Evolutionary conservation across 345 rosid species (phyloP).

Genomic region (Dimocarpus longan): DNA sequence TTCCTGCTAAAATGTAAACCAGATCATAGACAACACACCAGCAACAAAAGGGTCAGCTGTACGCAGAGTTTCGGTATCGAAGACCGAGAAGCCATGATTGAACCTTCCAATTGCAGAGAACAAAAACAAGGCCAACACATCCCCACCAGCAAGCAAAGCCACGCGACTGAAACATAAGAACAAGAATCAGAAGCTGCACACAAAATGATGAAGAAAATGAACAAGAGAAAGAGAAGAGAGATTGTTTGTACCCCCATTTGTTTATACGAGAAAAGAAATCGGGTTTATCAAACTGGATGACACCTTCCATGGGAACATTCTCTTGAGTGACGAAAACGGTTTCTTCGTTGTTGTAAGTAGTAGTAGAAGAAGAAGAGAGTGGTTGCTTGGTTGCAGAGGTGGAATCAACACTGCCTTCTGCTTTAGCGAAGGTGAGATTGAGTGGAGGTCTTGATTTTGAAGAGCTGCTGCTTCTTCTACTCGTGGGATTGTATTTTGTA

Average conservation of each 20-base stretch:
- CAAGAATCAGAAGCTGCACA: neutral
- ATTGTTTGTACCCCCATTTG: conserved; percentile 69
- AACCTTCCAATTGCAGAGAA: conserved; percentile 91
- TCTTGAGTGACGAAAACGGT: conserved; percentile 67
- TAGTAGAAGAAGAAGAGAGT: conserved; percentile 27
- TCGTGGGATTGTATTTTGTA: conserved; percentile 28
- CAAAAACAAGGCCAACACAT: conserved; percentile 73
- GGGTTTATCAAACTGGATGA: conserved; percentile 86
- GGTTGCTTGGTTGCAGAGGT: conserved; percentile 42
- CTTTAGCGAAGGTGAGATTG: conserved; percentile 52
- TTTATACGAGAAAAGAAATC: conserved; percentile 44
- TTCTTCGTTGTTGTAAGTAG: conserved; percentile 22
- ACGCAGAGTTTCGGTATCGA: conserved; percentile 68
- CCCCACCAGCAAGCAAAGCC: conserved; percentile 87
- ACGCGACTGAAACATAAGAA: conserved; percentile 54
- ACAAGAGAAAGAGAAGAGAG: neutral
- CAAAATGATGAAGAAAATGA: neutral
- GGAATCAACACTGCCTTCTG: conserved; percentile 62
- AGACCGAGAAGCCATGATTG: conserved; percentile 77
- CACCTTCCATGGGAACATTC: conserved; percentile 82
- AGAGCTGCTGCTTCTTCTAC: neutral
- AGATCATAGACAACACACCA: conserved; percentile 39
- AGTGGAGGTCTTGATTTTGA: conserved; percentile 24
- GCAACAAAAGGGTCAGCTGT: conserved; percentile 95
- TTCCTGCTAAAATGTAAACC: neutral